Evolutionary conservation across 2,329 filamentous ascomycete genomes (phyloP).

Genomic region (Plenodomus lindquistii): DNA sequence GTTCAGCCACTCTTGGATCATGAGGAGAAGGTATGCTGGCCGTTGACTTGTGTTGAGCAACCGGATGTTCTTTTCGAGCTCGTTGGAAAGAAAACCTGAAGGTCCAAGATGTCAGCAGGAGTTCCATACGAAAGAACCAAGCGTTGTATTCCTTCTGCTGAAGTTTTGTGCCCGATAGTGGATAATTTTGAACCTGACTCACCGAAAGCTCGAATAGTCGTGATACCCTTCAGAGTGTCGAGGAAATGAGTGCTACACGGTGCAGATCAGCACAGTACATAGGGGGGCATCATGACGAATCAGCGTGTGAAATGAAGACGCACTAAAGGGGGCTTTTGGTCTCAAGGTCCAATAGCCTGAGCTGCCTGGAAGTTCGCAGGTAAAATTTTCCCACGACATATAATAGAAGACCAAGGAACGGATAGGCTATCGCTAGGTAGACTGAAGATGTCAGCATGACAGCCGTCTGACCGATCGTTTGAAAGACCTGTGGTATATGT

Average conservation of each 20-base stretch:
- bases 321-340: constrained; percentile 52
- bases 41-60: constrained; percentile 36
- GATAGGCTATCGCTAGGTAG: constrained; percentile 40
- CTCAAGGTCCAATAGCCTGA: constrained; percentile 57
- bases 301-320: too few relatives aligned
- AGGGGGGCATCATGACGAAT: too few relatives aligned
- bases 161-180: constrained; percentile 1
- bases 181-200: too few relatives aligned
- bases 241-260: constrained; percentile 49
- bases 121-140: too few relatives aligned
- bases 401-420: constrained; percentile 37
- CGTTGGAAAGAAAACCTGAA: too few relatives aligned
- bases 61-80: not conserved
- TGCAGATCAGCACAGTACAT: too few relatives aligned
- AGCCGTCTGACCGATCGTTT: constrained; percentile 8
- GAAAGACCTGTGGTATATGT: too few relatives aligned
- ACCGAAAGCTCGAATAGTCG: constrained; percentile 54
- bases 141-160: too few relatives aligned
- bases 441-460: constrained; percentile 18
- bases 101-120: too few relatives aligned
- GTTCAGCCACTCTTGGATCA: constrained; percentile 47
- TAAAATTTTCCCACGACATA: constrained; percentile 49
- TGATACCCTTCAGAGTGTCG: constrained; percentile 51
- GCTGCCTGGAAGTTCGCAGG: constrained; percentile 49
- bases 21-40: constrained; percentile 47